phyloP scores from a whole-genome alignment of 1,139 yeast genomes.

The Geotrichum restrictum region DNA sequence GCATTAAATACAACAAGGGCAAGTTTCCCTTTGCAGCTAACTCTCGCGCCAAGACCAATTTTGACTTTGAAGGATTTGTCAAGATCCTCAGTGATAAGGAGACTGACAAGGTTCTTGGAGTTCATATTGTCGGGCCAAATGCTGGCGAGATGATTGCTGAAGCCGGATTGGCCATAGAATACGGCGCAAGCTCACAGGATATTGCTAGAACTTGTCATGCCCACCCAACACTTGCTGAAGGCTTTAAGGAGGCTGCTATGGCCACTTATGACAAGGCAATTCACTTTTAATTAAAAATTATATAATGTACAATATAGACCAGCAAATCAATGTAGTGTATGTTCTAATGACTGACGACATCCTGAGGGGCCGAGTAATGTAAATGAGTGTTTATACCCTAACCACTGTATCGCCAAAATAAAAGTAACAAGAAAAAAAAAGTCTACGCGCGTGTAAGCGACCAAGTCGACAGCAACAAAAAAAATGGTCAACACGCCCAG shows the following conservation, averaged over 20 bases:
- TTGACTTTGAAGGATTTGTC: constrained; percentile 95
- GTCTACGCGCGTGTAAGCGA: neutral
- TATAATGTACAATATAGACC: too few species aligned
- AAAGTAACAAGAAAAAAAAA: neutral
- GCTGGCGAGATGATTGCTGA: constrained; percentile 99
- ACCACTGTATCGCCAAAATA: too few species aligned
- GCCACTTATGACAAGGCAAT: constrained; percentile 87
- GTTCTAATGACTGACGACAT: too few species aligned
- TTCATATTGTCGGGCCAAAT: constrained; percentile 94
- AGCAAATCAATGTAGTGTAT: too few species aligned
- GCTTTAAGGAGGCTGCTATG: constrained; percentile 96
- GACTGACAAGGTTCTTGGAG: constrained; percentile 94
- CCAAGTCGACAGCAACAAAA: neutral
- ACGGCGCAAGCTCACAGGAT: constrained; percentile 98
- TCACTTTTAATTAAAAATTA: constrained; percentile 70
- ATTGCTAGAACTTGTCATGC: constrained; percentile 97
- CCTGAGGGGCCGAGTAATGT: too few species aligned
- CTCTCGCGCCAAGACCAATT: constrained; percentile 98
- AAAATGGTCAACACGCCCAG: neutral
- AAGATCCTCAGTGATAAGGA: constrained; percentile 94
- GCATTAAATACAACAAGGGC: constrained; percentile 88
- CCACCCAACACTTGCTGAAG: constrained; percentile 97
- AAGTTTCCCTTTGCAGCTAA: constrained; percentile 98
- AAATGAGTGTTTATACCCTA: too few species aligned
- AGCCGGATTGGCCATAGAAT: constrained; percentile 95